Conservation (phyloP, 1,284 basidiomycete species). For the Marasmius oreades region DNA sequence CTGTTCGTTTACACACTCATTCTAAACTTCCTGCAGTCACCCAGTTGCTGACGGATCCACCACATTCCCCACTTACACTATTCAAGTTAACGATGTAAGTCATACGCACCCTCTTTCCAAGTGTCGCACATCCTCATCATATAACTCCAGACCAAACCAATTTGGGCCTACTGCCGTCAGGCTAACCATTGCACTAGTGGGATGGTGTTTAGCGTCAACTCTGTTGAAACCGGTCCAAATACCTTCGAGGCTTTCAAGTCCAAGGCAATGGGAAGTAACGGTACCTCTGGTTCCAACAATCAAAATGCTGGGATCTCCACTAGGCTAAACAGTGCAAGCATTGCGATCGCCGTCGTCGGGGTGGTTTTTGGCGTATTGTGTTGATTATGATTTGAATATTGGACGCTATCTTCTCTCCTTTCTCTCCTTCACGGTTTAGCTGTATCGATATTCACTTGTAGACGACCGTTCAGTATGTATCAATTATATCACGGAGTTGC, state of each 20-base stretch:
- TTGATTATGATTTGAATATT: not conserved
- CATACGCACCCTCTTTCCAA: not conserved
- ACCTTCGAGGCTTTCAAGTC: constrained; percentile 56
- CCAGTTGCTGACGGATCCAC: constrained; percentile 43
- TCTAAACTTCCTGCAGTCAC: constrained; percentile 32
- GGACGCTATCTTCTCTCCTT: not conserved
- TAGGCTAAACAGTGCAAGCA: not conserved
- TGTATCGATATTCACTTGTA: not conserved
- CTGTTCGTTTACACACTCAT: not conserved
- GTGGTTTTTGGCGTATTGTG: not conserved
- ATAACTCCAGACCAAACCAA: constrained; percentile 34
- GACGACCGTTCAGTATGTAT: not conserved
- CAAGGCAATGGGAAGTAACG: constrained; percentile 38
- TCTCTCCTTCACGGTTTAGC: not conserved
- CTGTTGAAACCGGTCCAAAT: constrained; percentile 47
- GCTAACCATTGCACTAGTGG: constrained; percentile 51
- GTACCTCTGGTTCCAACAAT: constrained; percentile 15
- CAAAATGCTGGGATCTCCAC: not conserved
- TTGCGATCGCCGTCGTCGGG: not conserved
- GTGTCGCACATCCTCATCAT: not conserved
- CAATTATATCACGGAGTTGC: not conserved
- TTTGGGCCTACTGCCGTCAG: constrained; percentile 51
- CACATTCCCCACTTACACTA: constrained; percentile 49
- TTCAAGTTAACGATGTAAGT: constrained; percentile 54
- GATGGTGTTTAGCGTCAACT: constrained; percentile 67